A percentile compares a stretch with the other conserved stretches of the same genome.
Evolutionary conservation across 306 rosid species (phyloP).

Genomic region (Luffa acutangula): DNA sequence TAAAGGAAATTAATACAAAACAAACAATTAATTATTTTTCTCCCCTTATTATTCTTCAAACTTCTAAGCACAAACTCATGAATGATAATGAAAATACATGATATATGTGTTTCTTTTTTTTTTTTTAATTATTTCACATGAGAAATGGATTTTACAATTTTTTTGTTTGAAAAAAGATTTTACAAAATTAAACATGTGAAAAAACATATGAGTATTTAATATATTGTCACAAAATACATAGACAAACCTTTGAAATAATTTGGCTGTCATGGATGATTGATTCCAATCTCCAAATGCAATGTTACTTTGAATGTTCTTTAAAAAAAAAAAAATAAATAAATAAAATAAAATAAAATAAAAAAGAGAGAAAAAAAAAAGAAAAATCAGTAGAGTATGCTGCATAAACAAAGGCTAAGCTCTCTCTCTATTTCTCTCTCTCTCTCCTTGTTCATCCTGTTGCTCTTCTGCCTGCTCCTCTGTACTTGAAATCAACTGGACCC

Average conservation of each 20-base stretch:
- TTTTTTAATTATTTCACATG: neutral
- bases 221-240: neutral
- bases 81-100: neutral
- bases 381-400: neutral
- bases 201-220: neutral
- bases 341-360: neutral
- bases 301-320: neutral
- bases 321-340: neutral
- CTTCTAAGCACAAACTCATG: no score
- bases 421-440: neutral
- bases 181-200: neutral
- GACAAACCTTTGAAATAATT: neutral
- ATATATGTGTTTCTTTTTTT: neutral
- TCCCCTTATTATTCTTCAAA: no score
- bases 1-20: no score
- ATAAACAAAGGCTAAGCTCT: neutral
- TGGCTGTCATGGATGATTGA: neutral
- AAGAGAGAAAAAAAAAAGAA: neutral
- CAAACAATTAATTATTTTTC: no score
- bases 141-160: neutral
- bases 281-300: neutral
- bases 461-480: conserved; percentile 9
- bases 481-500: neutral
- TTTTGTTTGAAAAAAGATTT: neutral
- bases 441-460: neutral